These are phyloP conservation scores for Paraconiothyrium sp. DNA, from an alignment of 2,329 filamentous ascomycete genomes.

Conservation along the genomic window DNA sequence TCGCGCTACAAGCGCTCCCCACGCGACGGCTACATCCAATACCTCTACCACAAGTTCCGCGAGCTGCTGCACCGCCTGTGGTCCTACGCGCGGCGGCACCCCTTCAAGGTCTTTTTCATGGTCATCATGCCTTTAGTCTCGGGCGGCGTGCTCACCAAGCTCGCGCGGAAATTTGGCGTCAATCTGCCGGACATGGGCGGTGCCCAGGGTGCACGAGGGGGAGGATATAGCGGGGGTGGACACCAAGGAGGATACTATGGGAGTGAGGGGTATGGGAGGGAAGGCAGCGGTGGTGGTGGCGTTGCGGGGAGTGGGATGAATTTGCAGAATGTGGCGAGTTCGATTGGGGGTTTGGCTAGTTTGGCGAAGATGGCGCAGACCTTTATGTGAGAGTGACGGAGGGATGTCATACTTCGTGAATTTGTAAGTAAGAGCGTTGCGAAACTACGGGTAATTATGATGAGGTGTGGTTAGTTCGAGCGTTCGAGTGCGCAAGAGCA, in stretches of 20 bases:
- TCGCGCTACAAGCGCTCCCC: constrained; percentile 82
- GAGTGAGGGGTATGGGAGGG: constrained; percentile 53
- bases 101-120: constrained; percentile 88
- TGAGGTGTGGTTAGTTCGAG: neutral
- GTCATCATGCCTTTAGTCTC: constrained; percentile 89
- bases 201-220: constrained; percentile 27
- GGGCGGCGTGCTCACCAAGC: constrained; percentile 79
- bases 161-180: constrained; percentile 82
- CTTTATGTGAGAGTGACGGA: constrained; percentile 55
- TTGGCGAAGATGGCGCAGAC: constrained; percentile 62
- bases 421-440: neutral
- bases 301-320: constrained; percentile 45
- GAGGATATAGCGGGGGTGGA: constrained; percentile 33
- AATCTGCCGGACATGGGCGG: constrained; percentile 69
- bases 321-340: constrained; percentile 47
- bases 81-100: constrained; percentile 83
- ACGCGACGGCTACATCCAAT: constrained; percentile 78
- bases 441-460: neutral
- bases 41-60: constrained; percentile 78
- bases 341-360: constrained; percentile 58
- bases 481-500: neutral
- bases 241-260: constrained; percentile 56
- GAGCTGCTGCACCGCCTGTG: constrained; percentile 82
- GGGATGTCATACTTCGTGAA: neutral
- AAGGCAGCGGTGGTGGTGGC: constrained; percentile 34